Evolutionary conservation across 2,329 filamentous ascomycete species (phyloP).

Genomic region (Mycocentrospora acerina): DNA sequence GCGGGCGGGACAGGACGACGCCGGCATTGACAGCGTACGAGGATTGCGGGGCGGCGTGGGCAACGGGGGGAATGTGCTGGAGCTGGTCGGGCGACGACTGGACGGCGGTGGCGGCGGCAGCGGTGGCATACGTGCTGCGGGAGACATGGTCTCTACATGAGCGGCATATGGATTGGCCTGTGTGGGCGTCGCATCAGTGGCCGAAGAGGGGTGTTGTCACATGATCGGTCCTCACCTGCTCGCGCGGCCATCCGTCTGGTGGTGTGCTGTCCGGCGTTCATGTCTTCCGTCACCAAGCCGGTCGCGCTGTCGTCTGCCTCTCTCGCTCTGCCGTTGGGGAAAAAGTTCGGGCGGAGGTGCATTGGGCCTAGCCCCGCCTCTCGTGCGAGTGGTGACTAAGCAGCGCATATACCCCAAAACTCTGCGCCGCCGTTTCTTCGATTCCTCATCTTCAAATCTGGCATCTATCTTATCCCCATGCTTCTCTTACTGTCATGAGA

Average conservation of each 20-base stretch:
- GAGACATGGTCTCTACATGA: conserved; percentile 48
- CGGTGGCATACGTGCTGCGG: conserved; percentile 36
- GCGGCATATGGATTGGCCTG: conserved; percentile 48
- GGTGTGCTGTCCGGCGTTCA: conserved; percentile 50
- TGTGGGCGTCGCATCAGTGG: conserved; percentile 27
- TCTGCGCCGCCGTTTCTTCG: conserved; percentile 13
- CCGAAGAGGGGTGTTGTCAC: too few species aligned
- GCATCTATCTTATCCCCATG: conserved; percentile 93
- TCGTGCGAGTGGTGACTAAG: conserved; percentile 22
- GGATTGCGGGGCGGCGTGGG: conserved; percentile 44
- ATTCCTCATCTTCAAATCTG: conserved; percentile 51
- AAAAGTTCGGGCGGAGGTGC: conserved; percentile 36
- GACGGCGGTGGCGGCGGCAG: conserved; percentile 40
- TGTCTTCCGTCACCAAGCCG: conserved; percentile 22
- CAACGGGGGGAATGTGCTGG: conserved; percentile 37
- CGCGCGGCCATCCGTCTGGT: conserved; percentile 46
- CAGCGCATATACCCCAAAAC: conserved; percentile 17
- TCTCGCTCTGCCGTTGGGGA: conserved; percentile 15
- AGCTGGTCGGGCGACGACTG: conserved; percentile 31
- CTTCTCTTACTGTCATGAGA: conserved; percentile 61
- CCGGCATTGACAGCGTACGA: conserved; percentile 58
- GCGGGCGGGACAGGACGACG: conserved; percentile 83
- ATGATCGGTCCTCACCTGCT: conserved; percentile 46
- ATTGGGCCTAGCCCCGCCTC: conserved; percentile 27
- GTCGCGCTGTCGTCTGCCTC: conserved; percentile 11